Conservation (phyloP, 495 filamentous ascomycete species). For the Penicillium crystallinum region DNA sequence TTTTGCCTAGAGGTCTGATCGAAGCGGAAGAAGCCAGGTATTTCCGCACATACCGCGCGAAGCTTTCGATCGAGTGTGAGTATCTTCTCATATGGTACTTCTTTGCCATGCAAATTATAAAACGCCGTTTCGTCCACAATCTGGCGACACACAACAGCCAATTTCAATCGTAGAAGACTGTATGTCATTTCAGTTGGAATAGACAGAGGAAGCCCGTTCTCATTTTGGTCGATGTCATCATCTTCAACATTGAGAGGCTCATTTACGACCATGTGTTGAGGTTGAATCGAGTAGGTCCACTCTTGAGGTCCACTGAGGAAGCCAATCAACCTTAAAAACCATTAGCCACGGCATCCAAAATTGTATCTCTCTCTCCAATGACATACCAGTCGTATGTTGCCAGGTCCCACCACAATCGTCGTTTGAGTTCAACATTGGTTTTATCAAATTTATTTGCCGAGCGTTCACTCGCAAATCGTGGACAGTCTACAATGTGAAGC, state of each 20-base stretch:
- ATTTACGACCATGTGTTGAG: conserved; percentile 39
- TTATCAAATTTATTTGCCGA: conserved; percentile 11
- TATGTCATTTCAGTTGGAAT: conserved; percentile 43
- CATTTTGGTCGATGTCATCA: conserved; percentile 7
- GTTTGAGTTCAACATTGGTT: conserved; percentile 32
- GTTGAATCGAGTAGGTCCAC: conserved; percentile 42
- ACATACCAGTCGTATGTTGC: conserved; percentile 43
- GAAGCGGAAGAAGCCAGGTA: conserved; percentile 33
- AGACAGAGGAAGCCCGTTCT: conserved; percentile 6
- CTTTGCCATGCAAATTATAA: conserved; percentile 25
- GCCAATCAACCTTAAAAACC: conserved; percentile 23
- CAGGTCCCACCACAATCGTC: conserved; percentile 47
- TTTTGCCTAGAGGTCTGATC: conserved; percentile 28
- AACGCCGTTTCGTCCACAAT: conserved; percentile 33
- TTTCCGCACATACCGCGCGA: conserved; percentile 18
- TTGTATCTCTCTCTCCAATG: not conserved
- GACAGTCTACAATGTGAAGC: conserved; percentile 42
- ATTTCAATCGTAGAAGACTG: conserved; percentile 34
- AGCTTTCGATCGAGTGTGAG: conserved; percentile 33
- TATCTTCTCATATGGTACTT: conserved; percentile 34
- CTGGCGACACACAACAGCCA: conserved; percentile 38
- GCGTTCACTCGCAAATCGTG: conserved; percentile 9
- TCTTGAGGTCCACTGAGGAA: conserved; percentile 47
- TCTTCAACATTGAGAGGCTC: conserved; percentile 34
- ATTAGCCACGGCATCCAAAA: conserved; percentile 10